A percentile compares a stretch with the other conserved stretches of the same genome.
phyloP scores from a whole-genome alignment of 768 basidiomycete genomes.

The Hydnomerulius pinastri region DNA sequence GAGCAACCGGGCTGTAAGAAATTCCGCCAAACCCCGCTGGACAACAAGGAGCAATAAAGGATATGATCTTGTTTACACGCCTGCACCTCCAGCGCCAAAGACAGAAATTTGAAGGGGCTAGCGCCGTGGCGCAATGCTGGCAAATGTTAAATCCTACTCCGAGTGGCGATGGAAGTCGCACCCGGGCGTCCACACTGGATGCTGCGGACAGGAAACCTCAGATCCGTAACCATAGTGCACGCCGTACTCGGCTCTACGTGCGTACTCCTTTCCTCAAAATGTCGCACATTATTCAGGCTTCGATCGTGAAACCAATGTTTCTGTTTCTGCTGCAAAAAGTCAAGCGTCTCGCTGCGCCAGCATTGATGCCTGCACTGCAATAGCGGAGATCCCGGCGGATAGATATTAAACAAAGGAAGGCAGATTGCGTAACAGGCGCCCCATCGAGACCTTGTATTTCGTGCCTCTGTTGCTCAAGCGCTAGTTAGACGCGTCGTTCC shows the following conservation, averaged over 20 bases:
- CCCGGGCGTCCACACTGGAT: background rate
- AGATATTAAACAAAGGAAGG: background rate
- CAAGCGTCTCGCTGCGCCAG: background rate
- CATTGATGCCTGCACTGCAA: background rate
- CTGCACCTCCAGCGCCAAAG: background rate
- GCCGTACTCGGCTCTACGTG: no score
- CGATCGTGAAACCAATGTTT: background rate
- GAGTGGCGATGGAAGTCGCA: background rate
- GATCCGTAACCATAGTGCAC: no score
- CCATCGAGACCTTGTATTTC: conserved; percentile 4
- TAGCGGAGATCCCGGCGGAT: background rate
- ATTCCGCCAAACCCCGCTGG: background rate
- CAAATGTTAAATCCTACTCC: background rate
- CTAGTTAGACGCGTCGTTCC: background rate
- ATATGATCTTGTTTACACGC: background rate
- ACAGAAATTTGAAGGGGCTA: background rate
- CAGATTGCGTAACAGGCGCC: background rate
- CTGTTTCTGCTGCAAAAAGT: background rate
- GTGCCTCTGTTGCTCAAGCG: background rate
- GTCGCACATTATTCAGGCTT: no score
- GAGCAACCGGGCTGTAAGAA: background rate
- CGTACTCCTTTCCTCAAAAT: no score
- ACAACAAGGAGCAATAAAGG: background rate
- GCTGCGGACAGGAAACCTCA: background rate
- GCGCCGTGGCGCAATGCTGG: background rate